Base-by-base conservation (phyloP, 805 yeast genomes). In the Candida khao-thaluensis region DNA sequence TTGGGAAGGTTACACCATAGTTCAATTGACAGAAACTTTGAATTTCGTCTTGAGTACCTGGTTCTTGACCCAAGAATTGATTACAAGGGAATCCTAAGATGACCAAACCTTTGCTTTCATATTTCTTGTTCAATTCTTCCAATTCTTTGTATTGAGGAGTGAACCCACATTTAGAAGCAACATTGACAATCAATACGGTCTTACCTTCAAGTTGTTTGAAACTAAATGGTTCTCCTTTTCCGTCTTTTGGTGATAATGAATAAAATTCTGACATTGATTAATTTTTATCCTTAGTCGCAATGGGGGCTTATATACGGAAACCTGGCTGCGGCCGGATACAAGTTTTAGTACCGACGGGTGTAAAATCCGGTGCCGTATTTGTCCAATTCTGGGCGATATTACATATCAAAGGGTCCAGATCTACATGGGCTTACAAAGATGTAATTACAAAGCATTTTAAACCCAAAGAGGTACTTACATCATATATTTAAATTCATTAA, bases 1-100 rank as follows among this genome's bases (percentile, higher is more conserved):
- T 75, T 21, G 96, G 96, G 82, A 93, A 91, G 12, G 84, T 70
- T 29, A 91, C 97, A 39, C 96, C 96, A 60, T 81, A 93, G 70
- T 87, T 89, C 53, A 80, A 56, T 30, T 76, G 64, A 63, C 96
- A 89, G 66, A 84, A 85, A 32, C 72, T 61, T 15, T 78, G 80
- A 48, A 87, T 86, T 53, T 85, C 89, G 41, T 79, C 70, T 23
- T 59, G 51, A 21, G 46, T 37, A 3, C 71, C 71, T 18, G 73
- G 73, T 50, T 69, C 74, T 51, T 69, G 73, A 39, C 52, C 48
- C 20, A 63, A 65, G 36, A 69, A 69, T 49, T 69, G 74, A 56
- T 69, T 67, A 47, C 72, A 65, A 38, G 74, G 74, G 56, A 69
- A 69, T 7, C 72, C 73, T 28, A 69, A 44, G 30, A 69, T 57